Percentiles rank a stretch among this genome's conserved stretches.
These are phyloP conservation scores for Verticillium albo-atrum DNA, from an alignment of 2,329 filamentous ascomycete genomes.

Conservation along the genomic window DNA sequence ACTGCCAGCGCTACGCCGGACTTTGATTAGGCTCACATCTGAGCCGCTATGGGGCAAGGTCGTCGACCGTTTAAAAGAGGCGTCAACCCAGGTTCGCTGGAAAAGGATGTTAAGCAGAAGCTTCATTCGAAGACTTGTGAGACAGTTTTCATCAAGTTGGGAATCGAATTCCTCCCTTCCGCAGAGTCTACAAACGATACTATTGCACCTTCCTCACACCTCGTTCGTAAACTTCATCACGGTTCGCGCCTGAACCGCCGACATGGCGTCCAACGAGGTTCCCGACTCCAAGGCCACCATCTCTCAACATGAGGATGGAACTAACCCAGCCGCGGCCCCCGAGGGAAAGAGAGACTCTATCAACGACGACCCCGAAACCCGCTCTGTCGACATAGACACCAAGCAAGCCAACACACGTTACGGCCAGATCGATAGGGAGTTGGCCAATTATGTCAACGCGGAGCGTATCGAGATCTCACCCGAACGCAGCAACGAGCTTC, in stretches of 20 bases:
- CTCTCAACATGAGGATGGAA: conserved; percentile 9
- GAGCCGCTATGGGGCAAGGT: background rate
- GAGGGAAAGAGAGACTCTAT: conserved; percentile 17
- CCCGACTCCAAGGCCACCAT: conserved; percentile 18
- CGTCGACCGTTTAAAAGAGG: background rate
- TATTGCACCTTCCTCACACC: background rate
- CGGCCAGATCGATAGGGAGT: conserved; percentile 57
- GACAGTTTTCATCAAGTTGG: background rate
- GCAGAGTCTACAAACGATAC: background rate
- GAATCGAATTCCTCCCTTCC: background rate
- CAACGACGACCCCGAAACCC: conserved; percentile 12
- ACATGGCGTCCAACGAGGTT: conserved; percentile 14
- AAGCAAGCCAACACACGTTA: conserved; percentile 7
- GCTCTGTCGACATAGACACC: conserved; percentile 8
- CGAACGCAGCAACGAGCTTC: conserved; percentile 57
- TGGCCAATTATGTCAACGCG: conserved; percentile 63
- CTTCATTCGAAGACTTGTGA: background rate
- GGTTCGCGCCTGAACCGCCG: background rate
- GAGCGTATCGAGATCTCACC: conserved; percentile 51
- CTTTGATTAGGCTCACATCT: background rate
- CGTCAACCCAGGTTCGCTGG: no score
- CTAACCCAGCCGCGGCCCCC: conserved; percentile 14
- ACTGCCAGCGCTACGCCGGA: background rate
- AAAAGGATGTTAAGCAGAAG: no score
- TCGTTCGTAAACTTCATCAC: background rate